Evolutionary conservation across 2,329 filamentous ascomycete species (phyloP).

Genomic region (Alternaria ventricosa): DNA sequence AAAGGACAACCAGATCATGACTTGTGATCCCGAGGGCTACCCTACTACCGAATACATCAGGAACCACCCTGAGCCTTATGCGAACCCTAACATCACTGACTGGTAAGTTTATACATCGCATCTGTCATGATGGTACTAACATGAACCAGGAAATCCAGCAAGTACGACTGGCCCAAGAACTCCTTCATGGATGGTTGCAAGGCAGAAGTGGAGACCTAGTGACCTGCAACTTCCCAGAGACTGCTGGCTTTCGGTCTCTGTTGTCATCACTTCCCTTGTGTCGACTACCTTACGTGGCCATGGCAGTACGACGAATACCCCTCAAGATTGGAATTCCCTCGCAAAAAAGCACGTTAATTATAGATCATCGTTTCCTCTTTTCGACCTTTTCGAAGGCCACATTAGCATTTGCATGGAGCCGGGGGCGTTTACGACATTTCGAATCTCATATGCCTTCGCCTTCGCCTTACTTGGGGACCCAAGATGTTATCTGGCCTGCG

Average conservation of each 20-base stretch:
- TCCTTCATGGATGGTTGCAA: slow-evolving; percentile 65
- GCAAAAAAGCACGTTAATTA: slow-evolving; percentile 40
- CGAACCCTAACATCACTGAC: slow-evolving; percentile 67
- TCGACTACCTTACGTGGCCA: slow-evolving; percentile 36
- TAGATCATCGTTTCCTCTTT: slow-evolving; percentile 31
- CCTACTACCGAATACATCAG: slow-evolving; percentile 72
- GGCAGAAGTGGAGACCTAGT: slow-evolving; percentile 17
- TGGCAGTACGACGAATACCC: slow-evolving; percentile 36
- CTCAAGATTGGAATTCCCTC: slow-evolving; percentile 21
- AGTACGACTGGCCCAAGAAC: slow-evolving; percentile 68
- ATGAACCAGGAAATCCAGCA: slow-evolving; percentile 52
- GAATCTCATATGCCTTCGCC: slow-evolving; percentile 18
- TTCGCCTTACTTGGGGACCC: slow-evolving; percentile 8
- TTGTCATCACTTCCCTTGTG: slow-evolving; percentile 21
- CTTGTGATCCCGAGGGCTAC: slow-evolving; percentile 72
- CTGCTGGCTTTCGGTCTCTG: slow-evolving; percentile 26
- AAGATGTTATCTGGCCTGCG: not conserved
- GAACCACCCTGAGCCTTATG: slow-evolving; percentile 66
- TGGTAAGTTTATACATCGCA: slow-evolving; percentile 58
- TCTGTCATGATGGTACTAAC: slow-evolving; percentile 13
- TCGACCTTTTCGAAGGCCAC: slow-evolving; percentile 18
- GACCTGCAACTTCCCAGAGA: slow-evolving; percentile 12
- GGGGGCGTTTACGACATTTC: slow-evolving; percentile 23
- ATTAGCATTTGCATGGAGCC: slow-evolving; percentile 33
- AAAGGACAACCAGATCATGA: slow-evolving; percentile 62